Percentiles rank a stretch among this genome's conserved stretches.
Conservation (phyloP, 345 rosid genomes). For the Eucalyptus microcorys region DNA sequence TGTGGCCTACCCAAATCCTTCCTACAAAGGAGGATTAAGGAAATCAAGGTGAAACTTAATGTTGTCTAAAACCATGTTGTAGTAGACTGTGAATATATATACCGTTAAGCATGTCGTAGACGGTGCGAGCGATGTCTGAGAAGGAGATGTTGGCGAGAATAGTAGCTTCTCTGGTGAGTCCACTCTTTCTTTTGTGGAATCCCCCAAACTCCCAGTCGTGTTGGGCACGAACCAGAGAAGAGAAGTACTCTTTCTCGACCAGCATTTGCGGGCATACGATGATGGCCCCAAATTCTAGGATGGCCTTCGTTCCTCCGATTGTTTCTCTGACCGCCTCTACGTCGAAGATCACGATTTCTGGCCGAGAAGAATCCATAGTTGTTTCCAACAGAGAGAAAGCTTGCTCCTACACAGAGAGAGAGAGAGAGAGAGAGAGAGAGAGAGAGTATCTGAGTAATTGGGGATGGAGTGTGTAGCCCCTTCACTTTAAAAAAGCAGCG, state of each 20-base stretch:
- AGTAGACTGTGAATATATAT: neutral
- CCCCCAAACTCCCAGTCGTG: neutral
- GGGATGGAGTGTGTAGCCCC: neutral
- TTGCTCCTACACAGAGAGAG: neutral
- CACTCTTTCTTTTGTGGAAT: neutral
- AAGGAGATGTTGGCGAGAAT: neutral
- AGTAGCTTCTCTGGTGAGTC: neutral
- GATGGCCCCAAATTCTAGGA: neutral
- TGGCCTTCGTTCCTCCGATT: neutral
- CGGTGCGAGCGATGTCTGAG: neutral
- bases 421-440: neutral
- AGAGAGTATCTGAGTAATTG: neutral
- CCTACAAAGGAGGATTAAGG: neutral
- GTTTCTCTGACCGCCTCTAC: neutral
- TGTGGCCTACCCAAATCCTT: neutral
- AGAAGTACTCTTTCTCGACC: neutral
- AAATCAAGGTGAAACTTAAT: neutral
- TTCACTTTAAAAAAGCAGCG: neutral
- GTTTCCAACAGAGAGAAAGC: neutral
- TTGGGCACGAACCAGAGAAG: neutral
- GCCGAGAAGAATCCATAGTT: neutral
- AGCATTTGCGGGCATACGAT: neutral
- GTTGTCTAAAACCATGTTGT: neutral
- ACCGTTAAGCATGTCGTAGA: neutral
- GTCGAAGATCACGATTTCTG: neutral